Evolutionary conservation across 148 eudicot genomes (phyloP).

Genomic region (Bassia scoparia): DNA sequence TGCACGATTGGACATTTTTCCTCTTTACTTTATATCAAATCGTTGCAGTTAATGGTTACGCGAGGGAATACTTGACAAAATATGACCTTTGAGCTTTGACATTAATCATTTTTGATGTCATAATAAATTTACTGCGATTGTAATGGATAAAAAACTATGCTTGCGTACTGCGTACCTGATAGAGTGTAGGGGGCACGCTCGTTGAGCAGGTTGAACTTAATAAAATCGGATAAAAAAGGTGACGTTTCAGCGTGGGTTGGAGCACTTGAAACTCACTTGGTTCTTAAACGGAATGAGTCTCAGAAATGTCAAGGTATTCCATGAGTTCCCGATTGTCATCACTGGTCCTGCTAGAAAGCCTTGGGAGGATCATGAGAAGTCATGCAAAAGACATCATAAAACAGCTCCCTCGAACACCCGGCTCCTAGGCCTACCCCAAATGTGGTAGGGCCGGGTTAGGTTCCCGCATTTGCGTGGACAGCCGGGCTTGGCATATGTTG

Average conservation of each 20-base stretch:
- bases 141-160: too few species aligned
- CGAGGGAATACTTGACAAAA: too few species aligned
- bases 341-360: conserved; percentile 17
- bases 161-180: conserved; percentile 10
- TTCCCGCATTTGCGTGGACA: conserved; percentile 47
- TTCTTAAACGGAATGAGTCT: conserved; percentile 29
- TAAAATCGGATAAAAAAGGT: background rate
- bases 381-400: conserved; percentile 35
- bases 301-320: conserved; percentile 30
- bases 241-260: background rate
- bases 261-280: conserved; percentile 25
- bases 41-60: too few species aligned
- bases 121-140: too few species aligned
- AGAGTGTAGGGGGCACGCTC: conserved; percentile 25
- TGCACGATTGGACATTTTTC: too few species aligned
- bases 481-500: conserved; percentile 34
- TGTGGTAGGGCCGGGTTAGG: conserved; percentile 48
- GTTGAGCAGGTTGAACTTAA: background rate
- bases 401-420: conserved; percentile 30
- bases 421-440: conserved; percentile 38
- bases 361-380: conserved; percentile 34
- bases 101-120: background rate
- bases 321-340: background rate
- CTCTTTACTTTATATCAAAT: too few species aligned
- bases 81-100: background rate